A percentile compares a stretch with the other conserved stretches of the same genome.
Conservation (phyloP, 1,284 basidiomycete genomes). For the Ceratobasidium theobromae region DNA sequence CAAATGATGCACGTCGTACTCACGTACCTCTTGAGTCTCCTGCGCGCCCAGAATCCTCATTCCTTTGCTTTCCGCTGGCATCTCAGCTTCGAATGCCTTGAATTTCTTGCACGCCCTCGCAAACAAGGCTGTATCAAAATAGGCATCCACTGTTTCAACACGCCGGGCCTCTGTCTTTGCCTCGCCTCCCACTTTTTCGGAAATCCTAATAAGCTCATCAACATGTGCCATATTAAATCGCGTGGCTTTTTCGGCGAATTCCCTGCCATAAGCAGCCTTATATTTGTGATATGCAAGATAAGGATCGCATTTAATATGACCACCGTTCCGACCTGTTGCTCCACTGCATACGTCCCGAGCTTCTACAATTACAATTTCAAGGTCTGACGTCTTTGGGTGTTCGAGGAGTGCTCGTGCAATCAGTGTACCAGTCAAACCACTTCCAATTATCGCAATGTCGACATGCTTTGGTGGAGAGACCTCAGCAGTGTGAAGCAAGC, state of each 20-base stretch:
- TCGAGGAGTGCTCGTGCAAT: slow-evolving; percentile 57
- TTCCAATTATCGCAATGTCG: slow-evolving; percentile 65
- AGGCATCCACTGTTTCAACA: slow-evolving; percentile 56
- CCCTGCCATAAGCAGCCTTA: slow-evolving; percentile 28
- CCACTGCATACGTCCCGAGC: slow-evolving; percentile 69
- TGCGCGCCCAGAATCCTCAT: slow-evolving; percentile 46
- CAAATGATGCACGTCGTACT: too few species aligned
- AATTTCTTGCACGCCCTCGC: slow-evolving; percentile 48
- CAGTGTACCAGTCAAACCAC: slow-evolving; percentile 67
- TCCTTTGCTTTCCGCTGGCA: slow-evolving; percentile 48
- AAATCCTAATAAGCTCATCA: slow-evolving; percentile 49
- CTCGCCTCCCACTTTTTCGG: slow-evolving; percentile 52
- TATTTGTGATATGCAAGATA: slow-evolving; percentile 6
- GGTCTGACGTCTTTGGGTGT: slow-evolving; percentile 38
- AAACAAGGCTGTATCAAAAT: slow-evolving; percentile 47
- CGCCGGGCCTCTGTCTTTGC: slow-evolving; percentile 49
- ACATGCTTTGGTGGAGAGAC: slow-evolving; percentile 50
- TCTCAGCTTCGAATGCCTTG: slow-evolving; percentile 48
- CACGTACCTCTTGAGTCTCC: slow-evolving; percentile 30
- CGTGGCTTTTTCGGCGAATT: slow-evolving; percentile 56
- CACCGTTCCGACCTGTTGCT: slow-evolving; percentile 71
- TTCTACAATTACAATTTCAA: slow-evolving; percentile 63
- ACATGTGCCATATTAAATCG: slow-evolving; percentile 62
- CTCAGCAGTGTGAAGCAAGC: slow-evolving; percentile 4
- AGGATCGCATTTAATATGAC: slow-evolving; percentile 51